Conservation (phyloP, 202 grass and related monocot genomes). For the Brachypodium distachyon region DNA sequence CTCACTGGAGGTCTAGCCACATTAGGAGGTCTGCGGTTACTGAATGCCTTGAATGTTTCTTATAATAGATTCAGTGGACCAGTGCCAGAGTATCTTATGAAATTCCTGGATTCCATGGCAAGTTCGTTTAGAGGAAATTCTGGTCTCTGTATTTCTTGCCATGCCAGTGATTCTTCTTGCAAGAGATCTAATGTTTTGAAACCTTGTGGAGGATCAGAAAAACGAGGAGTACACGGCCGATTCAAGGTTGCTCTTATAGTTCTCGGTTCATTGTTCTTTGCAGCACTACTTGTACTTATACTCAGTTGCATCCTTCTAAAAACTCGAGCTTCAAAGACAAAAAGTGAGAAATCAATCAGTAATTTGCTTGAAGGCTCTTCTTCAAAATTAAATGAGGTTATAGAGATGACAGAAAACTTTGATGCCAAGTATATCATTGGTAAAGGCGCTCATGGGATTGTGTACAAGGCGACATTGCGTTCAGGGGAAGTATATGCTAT, state of each 20-base stretch:
- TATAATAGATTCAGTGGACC: conserved; percentile 58
- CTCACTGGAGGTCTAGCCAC: conserved; percentile 41
- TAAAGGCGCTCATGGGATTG: conserved; percentile 59
- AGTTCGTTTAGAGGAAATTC: conserved; percentile 69
- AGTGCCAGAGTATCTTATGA: conserved; percentile 40
- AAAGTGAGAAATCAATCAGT: conserved; percentile 14
- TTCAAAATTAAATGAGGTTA: conserved; percentile 49
- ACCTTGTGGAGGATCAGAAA: conserved; percentile 16
- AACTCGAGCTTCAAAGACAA: conserved; percentile 4
- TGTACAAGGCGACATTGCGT: conserved; percentile 52
- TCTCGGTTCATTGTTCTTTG: conserved; percentile 36
- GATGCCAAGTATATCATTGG: conserved; percentile 46
- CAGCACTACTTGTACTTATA: conserved; percentile 30
- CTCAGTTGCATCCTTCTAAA: conserved; percentile 26
- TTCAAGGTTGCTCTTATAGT: conserved; percentile 25
- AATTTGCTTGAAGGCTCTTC: conserved; percentile 40
- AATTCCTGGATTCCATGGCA: conserved; percentile 42
- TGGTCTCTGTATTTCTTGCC: conserved; percentile 51
- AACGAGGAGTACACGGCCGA: conserved; percentile 10
- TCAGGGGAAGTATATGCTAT: conserved; percentile 51
- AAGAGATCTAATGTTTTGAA: conserved; percentile 23
- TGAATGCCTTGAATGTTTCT: conserved; percentile 55
- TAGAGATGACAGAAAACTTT: conserved; percentile 59
- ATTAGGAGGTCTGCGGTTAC: conserved; percentile 29
- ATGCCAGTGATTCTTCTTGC: conserved; percentile 19